Conservation (phyloP, 495 filamentous ascomycete genomes). For the Daldinia childiae region DNA sequence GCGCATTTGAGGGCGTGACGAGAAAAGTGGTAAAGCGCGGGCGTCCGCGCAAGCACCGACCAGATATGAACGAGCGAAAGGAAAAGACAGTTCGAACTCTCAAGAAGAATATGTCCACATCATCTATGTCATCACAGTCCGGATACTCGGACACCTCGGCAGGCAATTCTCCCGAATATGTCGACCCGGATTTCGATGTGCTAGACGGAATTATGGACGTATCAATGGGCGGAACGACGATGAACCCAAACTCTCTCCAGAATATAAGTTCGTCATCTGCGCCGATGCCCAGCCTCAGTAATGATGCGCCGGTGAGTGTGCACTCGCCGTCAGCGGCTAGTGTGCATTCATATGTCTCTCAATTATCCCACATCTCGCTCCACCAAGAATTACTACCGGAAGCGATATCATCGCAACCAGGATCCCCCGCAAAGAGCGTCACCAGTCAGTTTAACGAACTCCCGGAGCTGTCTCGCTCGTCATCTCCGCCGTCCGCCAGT, state of each 20-base stretch:
- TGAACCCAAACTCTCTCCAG: constrained; percentile 54
- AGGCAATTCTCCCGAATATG: constrained; percentile 54
- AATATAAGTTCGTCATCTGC: constrained; percentile 48
- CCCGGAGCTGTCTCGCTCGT: constrained; percentile 60
- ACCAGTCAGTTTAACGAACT: constrained; percentile 52
- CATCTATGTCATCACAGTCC: constrained; percentile 59
- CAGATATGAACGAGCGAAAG: constrained; percentile 68
- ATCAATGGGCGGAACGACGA: constrained; percentile 49
- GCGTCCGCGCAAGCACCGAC: constrained; percentile 58
- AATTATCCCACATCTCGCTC: constrained; percentile 49
- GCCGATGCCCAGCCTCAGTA: constrained; percentile 50
- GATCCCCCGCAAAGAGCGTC: constrained; percentile 59
- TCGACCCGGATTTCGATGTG: constrained; percentile 54
- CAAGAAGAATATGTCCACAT: constrained; percentile 60
- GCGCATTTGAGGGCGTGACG: constrained; percentile 84
- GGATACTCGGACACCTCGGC: constrained; percentile 60
- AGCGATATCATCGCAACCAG: constrained; percentile 48
- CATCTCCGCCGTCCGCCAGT: constrained; percentile 55
- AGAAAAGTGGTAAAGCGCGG: constrained; percentile 65
- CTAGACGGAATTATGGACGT: constrained; percentile 60
- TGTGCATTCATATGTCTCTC: constrained; percentile 51
- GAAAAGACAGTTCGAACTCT: constrained; percentile 68
- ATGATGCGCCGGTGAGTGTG: constrained; percentile 39
- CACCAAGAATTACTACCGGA: constrained; percentile 37
- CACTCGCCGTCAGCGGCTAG: constrained; percentile 53